phyloP scores from a whole-genome alignment of 2,329 filamentous ascomycete species.

The Xylariaceae sp. region DNA sequence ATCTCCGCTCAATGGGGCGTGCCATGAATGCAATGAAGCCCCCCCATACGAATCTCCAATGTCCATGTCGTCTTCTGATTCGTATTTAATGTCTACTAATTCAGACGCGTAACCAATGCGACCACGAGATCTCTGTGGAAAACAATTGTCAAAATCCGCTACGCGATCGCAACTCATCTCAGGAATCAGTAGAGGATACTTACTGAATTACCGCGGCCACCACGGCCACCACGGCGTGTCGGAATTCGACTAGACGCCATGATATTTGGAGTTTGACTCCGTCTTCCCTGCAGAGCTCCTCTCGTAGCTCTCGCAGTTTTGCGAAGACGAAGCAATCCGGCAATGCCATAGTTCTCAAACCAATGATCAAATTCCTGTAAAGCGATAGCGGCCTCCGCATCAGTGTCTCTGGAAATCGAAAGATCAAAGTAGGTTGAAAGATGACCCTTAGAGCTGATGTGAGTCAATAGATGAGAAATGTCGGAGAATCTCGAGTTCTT shows the following conservation, averaged over 20 bases:
- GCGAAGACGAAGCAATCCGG: constrained; percentile 74
- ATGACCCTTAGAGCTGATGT: constrained; percentile 91
- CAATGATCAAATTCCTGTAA: constrained; percentile 75
- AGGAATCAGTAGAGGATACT: constrained; percentile 13
- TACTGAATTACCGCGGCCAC: constrained; percentile 21
- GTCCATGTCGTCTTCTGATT: constrained; percentile 23
- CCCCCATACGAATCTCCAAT: constrained; percentile 8
- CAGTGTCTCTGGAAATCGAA: constrained; percentile 70
- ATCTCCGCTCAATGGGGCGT: constrained; percentile 1
- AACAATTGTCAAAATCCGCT: constrained; percentile 4
- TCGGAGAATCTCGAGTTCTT: constrained; percentile 83
- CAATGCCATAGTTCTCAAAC: constrained; percentile 74
- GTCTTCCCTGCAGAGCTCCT: constrained; percentile 42
- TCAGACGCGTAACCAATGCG: constrained; percentile 5
- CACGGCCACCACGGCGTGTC: constrained; percentile 23
- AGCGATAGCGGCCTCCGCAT: constrained; percentile 63
- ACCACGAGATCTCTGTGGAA: constrained; percentile 7
- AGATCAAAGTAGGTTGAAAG: constrained; percentile 81
- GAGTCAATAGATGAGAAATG: constrained; percentile 87
- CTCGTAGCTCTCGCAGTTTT: constrained; percentile 74
- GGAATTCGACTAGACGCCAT: constrained; percentile 31
- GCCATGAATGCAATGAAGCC: constrained; percentile 9
- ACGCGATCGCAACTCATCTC: neutral
- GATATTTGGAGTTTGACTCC: constrained; percentile 27
- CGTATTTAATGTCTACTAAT: constrained; percentile 22